Evolutionary conservation across 2,329 filamentous ascomycete species (phyloP), one percentile per base, ranked within the genome.

Genomic region (Ascochyta rabiei): DNA sequence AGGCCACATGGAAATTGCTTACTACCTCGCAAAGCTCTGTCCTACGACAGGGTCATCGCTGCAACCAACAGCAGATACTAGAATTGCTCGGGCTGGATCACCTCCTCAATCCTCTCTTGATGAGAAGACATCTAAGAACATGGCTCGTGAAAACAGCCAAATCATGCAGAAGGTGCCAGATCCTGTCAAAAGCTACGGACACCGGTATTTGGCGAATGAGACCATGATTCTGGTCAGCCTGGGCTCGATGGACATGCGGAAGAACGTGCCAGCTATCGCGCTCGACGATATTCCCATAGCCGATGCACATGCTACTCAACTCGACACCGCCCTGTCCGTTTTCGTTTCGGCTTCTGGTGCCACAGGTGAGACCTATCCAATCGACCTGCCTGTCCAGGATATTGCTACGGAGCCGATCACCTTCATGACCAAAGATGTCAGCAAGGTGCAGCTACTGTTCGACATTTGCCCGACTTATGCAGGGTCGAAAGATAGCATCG

Each of bases 391-490:
- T 0, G 89, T 97, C 0, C 91, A 97, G 63, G 96, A 93, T 63
- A 91, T 97, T 62, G 89, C 89, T 31, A 98, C 95, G 0, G 93
- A 97, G 66, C 95, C 95, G 0, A 91, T 99, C 39, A 87, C 91
- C 0, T 99, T 99, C 76, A 91, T 87, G 53, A 88, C 93, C 0
- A 82, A 77, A 1, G 91, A 98, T 69, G 82, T 87, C 0, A 82
- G 84, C 24, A 91, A 91, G 67, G 93, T 97, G 55, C 96, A 93
- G 73, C 80, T 99, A 9, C 81, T 96, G 47, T 99, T 99, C 66
- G 95, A 99, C 67, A 90, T 99, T 62, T 87, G 98, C 1, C 95
- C 93, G 1, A 99, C 95, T 0, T 98, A 98, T 76, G 89, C 93
- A 35, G 95, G 93, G 4, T 80, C 82, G 6, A 85, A 84, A 39